These are phyloP conservation scores for Fusarium chlamydosporum DNA, from an alignment of 2,329 filamentous ascomycete species.

Conservation along the genomic window DNA sequence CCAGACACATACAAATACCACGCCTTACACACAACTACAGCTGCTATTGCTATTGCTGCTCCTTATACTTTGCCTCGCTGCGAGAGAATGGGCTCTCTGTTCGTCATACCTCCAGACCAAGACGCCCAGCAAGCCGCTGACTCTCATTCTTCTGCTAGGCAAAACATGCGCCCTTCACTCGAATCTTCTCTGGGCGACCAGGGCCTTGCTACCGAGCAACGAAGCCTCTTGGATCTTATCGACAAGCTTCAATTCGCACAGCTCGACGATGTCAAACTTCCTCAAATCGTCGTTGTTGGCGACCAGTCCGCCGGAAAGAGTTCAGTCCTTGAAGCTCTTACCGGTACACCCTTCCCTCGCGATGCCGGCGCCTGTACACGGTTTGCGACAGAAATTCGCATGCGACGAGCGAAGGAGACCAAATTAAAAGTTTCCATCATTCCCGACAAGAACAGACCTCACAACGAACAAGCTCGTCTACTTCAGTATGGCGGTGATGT, in stretches of 20 bases:
- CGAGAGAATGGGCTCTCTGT: slow-evolving; percentile 51
- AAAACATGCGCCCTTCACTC: slow-evolving; percentile 59
- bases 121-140: slow-evolving; percentile 38
- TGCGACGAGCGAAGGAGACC: slow-evolving; percentile 63
- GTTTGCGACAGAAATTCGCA: slow-evolving; percentile 71
- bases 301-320: slow-evolving; percentile 76
- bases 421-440: slow-evolving; percentile 67
- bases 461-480: slow-evolving; percentile 63
- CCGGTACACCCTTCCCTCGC: slow-evolving; percentile 71
- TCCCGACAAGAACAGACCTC: slow-evolving; percentile 64
- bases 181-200: slow-evolving; percentile 65
- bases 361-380: slow-evolving; percentile 73
- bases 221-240: slow-evolving; percentile 69
- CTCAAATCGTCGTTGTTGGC: slow-evolving; percentile 74
- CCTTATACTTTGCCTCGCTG: slow-evolving; percentile 13
- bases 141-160: slow-evolving; percentile 47
- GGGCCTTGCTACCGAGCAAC: slow-evolving; percentile 68
- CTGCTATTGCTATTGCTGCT: slow-evolving; percentile 7
- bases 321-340: slow-evolving; percentile 74
- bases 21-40: background rate
- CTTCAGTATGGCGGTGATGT: slow-evolving; percentile 64
- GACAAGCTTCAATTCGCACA: slow-evolving; percentile 68
- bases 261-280: slow-evolving; percentile 67
- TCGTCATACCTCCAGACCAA: slow-evolving; percentile 45
- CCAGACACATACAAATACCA: slow-evolving; percentile 11